A percentile compares a stretch with the other conserved stretches of the same genome.
Evolutionary conservation across 495 filamentous ascomycete genomes (phyloP).

Genomic region (Xylaria telfairii): DNA sequence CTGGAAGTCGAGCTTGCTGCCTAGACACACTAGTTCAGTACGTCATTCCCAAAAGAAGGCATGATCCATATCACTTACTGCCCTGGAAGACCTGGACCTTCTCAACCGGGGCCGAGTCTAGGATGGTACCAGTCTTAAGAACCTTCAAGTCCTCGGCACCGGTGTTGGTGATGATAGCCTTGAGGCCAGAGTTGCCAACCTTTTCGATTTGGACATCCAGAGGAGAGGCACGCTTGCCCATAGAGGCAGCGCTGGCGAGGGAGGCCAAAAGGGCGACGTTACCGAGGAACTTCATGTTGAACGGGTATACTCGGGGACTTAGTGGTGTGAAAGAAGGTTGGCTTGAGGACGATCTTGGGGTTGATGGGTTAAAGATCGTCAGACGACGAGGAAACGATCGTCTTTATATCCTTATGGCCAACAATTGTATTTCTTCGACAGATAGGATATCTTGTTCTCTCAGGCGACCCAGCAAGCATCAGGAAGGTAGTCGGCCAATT

Average conservation of each 20-base stretch:
- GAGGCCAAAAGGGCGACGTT: constrained; percentile 49
- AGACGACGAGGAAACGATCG: constrained; percentile 15
- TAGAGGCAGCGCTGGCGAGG: constrained; percentile 51
- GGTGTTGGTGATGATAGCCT: constrained; percentile 66
- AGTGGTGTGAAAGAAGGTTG: background rate
- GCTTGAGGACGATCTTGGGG: constrained; percentile 20
- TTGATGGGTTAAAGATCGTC: constrained; percentile 22
- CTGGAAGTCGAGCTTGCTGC: constrained; percentile 58
- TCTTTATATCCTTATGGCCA: constrained; percentile 18
- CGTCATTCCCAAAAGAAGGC: background rate
- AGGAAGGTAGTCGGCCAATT: constrained; percentile 26
- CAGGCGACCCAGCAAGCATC: constrained; percentile 7
- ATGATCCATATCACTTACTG: constrained; percentile 42
- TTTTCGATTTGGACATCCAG: constrained; percentile 60
- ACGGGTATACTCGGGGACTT: constrained; percentile 11
- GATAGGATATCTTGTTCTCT: constrained; percentile 19
- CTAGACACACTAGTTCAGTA: constrained; percentile 37
- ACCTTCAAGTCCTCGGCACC: constrained; percentile 61
- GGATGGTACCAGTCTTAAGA: constrained; percentile 67
- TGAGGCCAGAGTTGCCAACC: constrained; percentile 61
- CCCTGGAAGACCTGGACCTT: constrained; percentile 64
- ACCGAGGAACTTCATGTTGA: constrained; percentile 47
- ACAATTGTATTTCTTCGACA: background rate
- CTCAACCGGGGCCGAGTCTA: constrained; percentile 63
- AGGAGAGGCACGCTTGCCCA: constrained; percentile 48